Evolutionary conservation across 192 early-diverging fungal genomes (phyloP).

Genomic region (Coemansia reversa): DNA sequence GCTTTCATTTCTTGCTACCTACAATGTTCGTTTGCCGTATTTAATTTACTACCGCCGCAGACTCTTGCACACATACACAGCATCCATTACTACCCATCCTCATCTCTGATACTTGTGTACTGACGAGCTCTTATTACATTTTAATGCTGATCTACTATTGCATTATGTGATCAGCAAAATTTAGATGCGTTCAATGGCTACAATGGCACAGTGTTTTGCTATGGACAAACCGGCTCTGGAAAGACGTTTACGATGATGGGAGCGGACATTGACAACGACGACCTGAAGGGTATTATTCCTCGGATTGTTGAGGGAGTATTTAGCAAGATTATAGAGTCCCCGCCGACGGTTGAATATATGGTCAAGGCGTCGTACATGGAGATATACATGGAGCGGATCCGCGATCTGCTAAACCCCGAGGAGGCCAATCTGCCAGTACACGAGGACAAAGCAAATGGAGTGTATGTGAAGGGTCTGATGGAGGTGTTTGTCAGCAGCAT

Average conservation of each 20-base stretch:
- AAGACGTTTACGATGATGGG: slow-evolving; percentile 99
- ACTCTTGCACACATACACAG: background rate
- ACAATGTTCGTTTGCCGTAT: background rate
- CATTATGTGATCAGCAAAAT: background rate
- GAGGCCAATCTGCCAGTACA: slow-evolving; percentile 93
- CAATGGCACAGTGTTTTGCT: slow-evolving; percentile 99
- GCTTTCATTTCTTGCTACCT: background rate
- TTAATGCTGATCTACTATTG: background rate
- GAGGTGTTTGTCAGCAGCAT: slow-evolving; percentile 96
- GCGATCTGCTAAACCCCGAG: slow-evolving; percentile 85
- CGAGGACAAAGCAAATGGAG: slow-evolving; percentile 94
- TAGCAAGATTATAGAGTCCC: slow-evolving; percentile 84
- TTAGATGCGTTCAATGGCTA: slow-evolving; percentile 95
- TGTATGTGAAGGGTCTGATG: slow-evolving; percentile 97
- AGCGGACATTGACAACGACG: slow-evolving; percentile 87
- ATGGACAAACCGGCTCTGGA: slow-evolving; percentile 98
- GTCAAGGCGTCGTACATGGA: slow-evolving; percentile 99
- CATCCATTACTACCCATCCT: background rate
- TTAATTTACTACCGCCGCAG: background rate
- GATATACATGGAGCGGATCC: slow-evolving; percentile 99
- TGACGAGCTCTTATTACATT: background rate
- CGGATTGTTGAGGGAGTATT: slow-evolving; percentile 97
- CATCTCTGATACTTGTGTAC: background rate
- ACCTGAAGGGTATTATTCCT: slow-evolving; percentile 93
- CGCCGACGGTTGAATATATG: slow-evolving; percentile 93